Percentiles rank a stretch among this genome's conserved stretches.
Evolutionary conservation across 1,284 basidiomycete species (phyloP).

Genomic region (Lignosus rhinocerotis): DNA sequence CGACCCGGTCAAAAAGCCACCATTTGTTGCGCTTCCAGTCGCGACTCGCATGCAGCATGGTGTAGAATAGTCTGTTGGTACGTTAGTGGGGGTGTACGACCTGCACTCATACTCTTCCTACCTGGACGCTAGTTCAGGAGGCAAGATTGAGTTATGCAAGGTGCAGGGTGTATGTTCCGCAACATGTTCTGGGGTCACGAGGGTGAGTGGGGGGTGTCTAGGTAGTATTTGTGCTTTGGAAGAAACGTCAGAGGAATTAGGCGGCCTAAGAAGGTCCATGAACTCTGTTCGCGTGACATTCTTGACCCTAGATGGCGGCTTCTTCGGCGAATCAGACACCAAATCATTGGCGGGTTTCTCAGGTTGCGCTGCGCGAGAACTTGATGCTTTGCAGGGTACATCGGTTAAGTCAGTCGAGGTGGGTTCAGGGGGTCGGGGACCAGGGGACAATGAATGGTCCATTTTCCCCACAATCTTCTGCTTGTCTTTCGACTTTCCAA

Average conservation of each 20-base stretch:
- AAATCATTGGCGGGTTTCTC: no score
- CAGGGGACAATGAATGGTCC: not conserved
- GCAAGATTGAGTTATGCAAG: slow-evolving; percentile 65
- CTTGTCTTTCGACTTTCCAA: slow-evolving; percentile 26
- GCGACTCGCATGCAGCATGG: slow-evolving; percentile 40
- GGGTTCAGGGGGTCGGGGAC: not conserved
- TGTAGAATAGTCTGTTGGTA: slow-evolving; percentile 3
- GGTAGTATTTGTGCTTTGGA: slow-evolving; percentile 32
- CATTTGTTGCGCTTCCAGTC: slow-evolving; percentile 78
- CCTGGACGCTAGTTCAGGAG: slow-evolving; percentile 66
- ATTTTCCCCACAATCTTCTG: no score
- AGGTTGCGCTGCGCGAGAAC: not conserved
- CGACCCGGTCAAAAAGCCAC: slow-evolving; percentile 81
- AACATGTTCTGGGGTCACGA: slow-evolving; percentile 60
- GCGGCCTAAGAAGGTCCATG: slow-evolving; percentile 55
- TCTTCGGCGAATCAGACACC: slow-evolving; percentile 17
- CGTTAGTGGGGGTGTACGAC: not conserved
- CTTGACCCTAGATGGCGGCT: slow-evolving; percentile 31
- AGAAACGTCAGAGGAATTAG: slow-evolving; percentile 40
- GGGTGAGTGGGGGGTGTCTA: slow-evolving; percentile 51
- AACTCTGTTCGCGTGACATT: slow-evolving; percentile 31
- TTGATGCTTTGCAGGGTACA: not conserved
- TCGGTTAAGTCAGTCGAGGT: not conserved
- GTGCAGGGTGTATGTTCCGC: slow-evolving; percentile 77
- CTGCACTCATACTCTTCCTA: slow-evolving; percentile 9